These are phyloP conservation scores for Tolypocladium guangdongense DNA, from an alignment of 2,329 filamentous ascomycete genomes.

Conservation along the genomic window DNA sequence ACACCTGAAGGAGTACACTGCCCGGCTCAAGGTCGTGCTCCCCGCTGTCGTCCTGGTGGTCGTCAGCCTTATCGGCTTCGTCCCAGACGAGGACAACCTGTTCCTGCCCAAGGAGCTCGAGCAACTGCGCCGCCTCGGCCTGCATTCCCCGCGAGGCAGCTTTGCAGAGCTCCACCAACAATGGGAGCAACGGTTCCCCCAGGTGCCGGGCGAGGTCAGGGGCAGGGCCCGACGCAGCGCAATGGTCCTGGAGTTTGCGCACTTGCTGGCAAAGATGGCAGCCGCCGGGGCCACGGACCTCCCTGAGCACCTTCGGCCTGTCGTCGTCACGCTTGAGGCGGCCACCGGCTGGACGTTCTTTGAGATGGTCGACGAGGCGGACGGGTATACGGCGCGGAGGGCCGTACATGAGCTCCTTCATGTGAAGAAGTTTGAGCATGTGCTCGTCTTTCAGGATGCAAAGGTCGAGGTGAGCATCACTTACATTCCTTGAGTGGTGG, in stretches of 20 bases:
- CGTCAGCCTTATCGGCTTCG: slow-evolving; percentile 7
- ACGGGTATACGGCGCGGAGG: background rate
- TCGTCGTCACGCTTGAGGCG: slow-evolving; percentile 2
- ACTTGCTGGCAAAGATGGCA: background rate
- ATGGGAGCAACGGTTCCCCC: background rate
- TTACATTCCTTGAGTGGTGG: background rate
- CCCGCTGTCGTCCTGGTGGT: slow-evolving; percentile 7
- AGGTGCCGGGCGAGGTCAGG: background rate
- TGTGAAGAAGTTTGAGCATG: background rate
- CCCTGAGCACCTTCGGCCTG: background rate
- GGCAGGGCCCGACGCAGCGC: background rate
- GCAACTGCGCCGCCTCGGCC: background rate
- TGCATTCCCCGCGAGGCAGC: background rate
- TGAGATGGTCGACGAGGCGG: background rate
- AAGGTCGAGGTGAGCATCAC: slow-evolving; percentile 4
- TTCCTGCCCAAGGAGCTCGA: background rate
- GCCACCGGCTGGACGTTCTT: background rate
- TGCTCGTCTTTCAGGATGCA: slow-evolving; percentile 7
- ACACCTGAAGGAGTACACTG: slow-evolving; percentile 5
- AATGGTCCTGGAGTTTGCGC: slow-evolving; percentile 6
- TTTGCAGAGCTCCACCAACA: background rate
- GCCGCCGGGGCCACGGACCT: background rate
- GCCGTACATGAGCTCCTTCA: slow-evolving; percentile 3
- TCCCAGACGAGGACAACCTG: background rate
- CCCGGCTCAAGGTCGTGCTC: slow-evolving; percentile 6